These are phyloP conservation scores for Aquanectria penicillioides DNA, from an alignment of 2,329 filamentous ascomycete genomes.

Conservation along the genomic window DNA sequence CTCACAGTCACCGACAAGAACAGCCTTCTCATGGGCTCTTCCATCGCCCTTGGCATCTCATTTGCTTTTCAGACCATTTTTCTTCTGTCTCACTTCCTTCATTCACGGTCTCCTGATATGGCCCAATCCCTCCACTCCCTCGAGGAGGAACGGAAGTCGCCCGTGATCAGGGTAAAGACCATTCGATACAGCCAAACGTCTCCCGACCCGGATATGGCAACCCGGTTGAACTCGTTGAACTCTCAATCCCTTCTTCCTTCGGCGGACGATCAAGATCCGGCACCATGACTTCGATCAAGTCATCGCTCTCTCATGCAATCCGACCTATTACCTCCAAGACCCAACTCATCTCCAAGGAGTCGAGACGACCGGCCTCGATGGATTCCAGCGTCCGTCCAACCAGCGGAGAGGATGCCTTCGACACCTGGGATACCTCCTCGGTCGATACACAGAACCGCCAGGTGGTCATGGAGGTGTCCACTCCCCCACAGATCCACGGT, in stretches of 20 bases:
- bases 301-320: conserved; percentile 56
- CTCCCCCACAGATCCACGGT: conserved; percentile 54
- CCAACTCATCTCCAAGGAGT: conserved; percentile 59
- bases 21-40: conserved; percentile 55
- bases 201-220: conserved; percentile 45
- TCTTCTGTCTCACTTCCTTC: conserved; percentile 55
- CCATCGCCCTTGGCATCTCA: conserved; percentile 56
- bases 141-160: conserved; percentile 34
- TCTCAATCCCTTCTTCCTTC: conserved; percentile 55
- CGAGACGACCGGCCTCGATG: conserved; percentile 58
- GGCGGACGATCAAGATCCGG: conserved; percentile 37
- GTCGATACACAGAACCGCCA: conserved; percentile 72
- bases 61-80: conserved; percentile 61
- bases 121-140: conserved; percentile 34
- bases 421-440: conserved; percentile 78
- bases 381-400: conserved; percentile 54
- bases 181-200: conserved; percentile 62
- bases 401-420: conserved; percentile 70
- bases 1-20: conserved; percentile 28
- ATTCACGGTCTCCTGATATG: conserved; percentile 42
- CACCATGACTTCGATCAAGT: conserved; percentile 43
- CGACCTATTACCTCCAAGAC: conserved; percentile 68
- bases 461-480: conserved; percentile 62
- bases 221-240: conserved; percentile 48
- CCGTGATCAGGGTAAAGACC: conserved; percentile 56